A percentile compares a stretch with the other conserved stretches of the same genome.
phyloP scores from a whole-genome alignment of 225 moss, liverwort and hornwort genomes.

The Thuidium tamariscinum region DNA sequence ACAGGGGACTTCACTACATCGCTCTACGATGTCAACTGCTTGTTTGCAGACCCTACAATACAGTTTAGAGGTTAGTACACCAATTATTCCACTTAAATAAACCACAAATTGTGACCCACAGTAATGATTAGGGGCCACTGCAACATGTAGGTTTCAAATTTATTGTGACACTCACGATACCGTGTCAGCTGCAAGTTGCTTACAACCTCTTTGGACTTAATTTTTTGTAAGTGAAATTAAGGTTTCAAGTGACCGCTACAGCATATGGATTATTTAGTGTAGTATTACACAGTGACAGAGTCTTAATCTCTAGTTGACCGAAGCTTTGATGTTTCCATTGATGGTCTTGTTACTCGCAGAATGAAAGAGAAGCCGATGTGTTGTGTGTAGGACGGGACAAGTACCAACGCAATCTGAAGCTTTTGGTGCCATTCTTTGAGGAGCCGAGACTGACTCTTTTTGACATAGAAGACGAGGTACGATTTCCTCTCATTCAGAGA shows the following conservation, averaged over 20 bases:
- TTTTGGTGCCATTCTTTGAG: slow-evolving; percentile 78
- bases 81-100: not conserved
- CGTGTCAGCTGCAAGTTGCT: not conserved
- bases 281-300: not conserved
- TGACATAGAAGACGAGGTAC: slow-evolving; percentile 44
- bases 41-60: slow-evolving; percentile 76
- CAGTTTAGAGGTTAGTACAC: slow-evolving; percentile 50
- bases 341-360: not conserved
- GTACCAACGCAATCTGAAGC: slow-evolving; percentile 80
- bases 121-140: not conserved
- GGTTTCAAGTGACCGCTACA: not conserved
- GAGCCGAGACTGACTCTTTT: slow-evolving; percentile 64
- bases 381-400: slow-evolving; percentile 50
- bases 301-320: not conserved
- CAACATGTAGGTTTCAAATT: not conserved
- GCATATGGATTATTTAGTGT: not conserved
- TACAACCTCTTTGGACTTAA: not conserved
- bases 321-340: not conserved
- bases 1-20: slow-evolving; percentile 60
- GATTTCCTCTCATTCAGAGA: not conserved
- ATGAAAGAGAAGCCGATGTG: not conserved
- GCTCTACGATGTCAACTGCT: slow-evolving; percentile 58
- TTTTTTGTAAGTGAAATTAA: not conserved
- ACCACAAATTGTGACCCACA: not conserved
- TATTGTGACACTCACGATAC: not conserved